Conservation (phyloP, 2,329 filamentous ascomycete genomes). For the Fonsecaea nubica region DNA sequence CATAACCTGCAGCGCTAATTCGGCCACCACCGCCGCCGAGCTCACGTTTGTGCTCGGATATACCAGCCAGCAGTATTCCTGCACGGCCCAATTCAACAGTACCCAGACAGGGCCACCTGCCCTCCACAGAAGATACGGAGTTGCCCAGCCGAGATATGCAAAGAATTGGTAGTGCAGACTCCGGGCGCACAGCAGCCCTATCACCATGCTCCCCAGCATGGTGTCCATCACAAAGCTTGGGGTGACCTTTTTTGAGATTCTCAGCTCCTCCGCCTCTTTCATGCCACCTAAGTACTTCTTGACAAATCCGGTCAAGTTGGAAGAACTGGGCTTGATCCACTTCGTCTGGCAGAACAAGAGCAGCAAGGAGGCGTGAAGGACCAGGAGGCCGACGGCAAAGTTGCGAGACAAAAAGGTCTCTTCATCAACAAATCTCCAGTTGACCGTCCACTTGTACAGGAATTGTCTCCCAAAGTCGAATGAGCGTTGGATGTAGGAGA, state of each 20-base stretch:
- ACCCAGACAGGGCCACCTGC: constrained; percentile 71
- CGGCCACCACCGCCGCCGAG: constrained; percentile 71
- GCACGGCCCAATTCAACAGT: constrained; percentile 73
- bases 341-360: constrained; percentile 67
- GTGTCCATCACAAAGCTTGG: constrained; percentile 77
- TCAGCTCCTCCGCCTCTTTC: constrained; percentile 23
- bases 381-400: constrained; percentile 73
- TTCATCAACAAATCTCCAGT: constrained; percentile 95
- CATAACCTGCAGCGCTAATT: constrained; percentile 69
- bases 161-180: constrained; percentile 97
- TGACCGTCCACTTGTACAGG: constrained; percentile 97
- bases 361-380: constrained; percentile 70
- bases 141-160: constrained; percentile 86
- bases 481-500: constrained; percentile 77
- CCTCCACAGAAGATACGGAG: constrained; percentile 85
- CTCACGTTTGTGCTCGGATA: constrained; percentile 78
- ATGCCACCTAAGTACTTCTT: constrained; percentile 51
- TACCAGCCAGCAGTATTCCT: constrained; percentile 94
- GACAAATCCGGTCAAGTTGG: constrained; percentile 64
- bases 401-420: constrained; percentile 73
- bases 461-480: constrained; percentile 93
- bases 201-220: constrained; percentile 75
- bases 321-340: constrained; percentile 72
- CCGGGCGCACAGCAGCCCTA: constrained; percentile 84
- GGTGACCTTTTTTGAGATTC: constrained; percentile 62